Conservation (phyloP, 2,329 filamentous ascomycete species). For the Monosporascus sp. region DNA sequence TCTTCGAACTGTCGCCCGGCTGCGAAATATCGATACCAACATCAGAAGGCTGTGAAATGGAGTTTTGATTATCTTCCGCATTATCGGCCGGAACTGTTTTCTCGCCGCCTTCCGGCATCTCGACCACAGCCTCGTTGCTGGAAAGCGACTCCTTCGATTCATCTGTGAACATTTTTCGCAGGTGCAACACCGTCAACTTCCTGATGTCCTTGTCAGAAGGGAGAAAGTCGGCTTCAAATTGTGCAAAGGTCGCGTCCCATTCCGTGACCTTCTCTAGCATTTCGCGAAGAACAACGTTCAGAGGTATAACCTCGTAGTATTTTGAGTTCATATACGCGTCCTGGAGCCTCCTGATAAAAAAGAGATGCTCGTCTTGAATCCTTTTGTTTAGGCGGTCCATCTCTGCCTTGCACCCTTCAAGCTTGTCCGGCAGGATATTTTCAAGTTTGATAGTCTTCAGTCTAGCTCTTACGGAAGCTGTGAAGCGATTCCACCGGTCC, state of each 20-base stretch:
- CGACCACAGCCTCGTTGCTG: constrained; percentile 62
- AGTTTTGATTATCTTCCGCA: constrained; percentile 15
- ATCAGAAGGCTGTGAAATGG: constrained; percentile 16
- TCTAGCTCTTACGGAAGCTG: constrained; percentile 76
- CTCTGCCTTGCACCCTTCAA: constrained; percentile 74
- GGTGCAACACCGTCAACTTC: constrained; percentile 82
- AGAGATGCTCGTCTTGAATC: constrained; percentile 76
- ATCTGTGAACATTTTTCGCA: constrained; percentile 93
- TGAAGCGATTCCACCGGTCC: constrained; percentile 79
- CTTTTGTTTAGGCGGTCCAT: constrained; percentile 74
- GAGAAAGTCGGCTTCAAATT: constrained; percentile 90
- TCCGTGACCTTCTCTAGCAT: constrained; percentile 90
- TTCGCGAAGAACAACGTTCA: constrained; percentile 82
- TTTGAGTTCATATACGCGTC: constrained; percentile 88
- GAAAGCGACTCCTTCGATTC: constrained; percentile 73
- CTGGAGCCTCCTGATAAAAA: constrained; percentile 72
- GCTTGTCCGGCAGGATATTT: constrained; percentile 82
- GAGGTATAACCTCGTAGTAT: constrained; percentile 93
- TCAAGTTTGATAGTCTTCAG: constrained; percentile 88
- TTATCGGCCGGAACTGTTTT: constrained; percentile 35
- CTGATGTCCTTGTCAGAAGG: constrained; percentile 94
- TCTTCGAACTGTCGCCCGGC: constrained; percentile 8
- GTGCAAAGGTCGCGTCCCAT: constrained; percentile 86
- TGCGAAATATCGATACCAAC: constrained; percentile 9
- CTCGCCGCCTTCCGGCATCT: constrained; percentile 48